Evolutionary conservation across 2,329 filamentous ascomycete species (phyloP).

Genomic region (Botryotinia globosa): DNA sequence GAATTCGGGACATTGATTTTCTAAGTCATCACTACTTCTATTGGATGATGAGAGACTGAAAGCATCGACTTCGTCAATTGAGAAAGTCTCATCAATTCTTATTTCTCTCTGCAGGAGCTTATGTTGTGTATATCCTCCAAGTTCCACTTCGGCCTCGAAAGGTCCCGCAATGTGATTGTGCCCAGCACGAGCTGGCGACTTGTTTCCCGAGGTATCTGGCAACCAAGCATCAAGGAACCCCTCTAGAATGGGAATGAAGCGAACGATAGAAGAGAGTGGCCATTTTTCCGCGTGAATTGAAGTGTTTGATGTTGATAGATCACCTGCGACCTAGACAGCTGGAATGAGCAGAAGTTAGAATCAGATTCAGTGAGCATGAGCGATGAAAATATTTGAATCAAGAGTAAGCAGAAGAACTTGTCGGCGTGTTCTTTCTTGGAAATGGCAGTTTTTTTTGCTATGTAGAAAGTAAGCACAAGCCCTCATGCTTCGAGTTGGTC

Average conservation of each 20-base stretch:
- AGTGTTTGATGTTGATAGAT: not conserved
- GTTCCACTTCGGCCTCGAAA: not conserved
- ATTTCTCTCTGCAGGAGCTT: not conserved
- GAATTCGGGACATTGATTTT: not conserved
- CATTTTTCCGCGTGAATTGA: not conserved
- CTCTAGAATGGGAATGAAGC: not conserved
- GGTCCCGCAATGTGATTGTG: not conserved
- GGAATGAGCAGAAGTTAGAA: not conserved
- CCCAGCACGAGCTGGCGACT: not conserved
- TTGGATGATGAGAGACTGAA: not conserved
- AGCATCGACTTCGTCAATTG: not conserved
- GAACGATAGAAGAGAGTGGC: not conserved
- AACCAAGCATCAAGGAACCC: not conserved
- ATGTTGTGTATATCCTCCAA: not conserved
- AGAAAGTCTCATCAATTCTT: not conserved
- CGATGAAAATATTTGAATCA: not conserved
- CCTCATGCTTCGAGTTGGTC: not conserved
- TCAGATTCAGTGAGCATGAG: not conserved
- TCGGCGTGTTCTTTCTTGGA: not conserved
- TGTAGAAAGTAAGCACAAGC: not conserved
- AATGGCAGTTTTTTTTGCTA: not conserved
- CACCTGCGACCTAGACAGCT: not conserved
- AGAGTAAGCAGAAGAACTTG: not conserved
- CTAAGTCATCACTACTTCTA: not conserved
- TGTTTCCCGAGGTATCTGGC: not conserved